phyloP scores from a whole-genome alignment of 805 yeast genomes.

The Suhomyces vadensis region DNA sequence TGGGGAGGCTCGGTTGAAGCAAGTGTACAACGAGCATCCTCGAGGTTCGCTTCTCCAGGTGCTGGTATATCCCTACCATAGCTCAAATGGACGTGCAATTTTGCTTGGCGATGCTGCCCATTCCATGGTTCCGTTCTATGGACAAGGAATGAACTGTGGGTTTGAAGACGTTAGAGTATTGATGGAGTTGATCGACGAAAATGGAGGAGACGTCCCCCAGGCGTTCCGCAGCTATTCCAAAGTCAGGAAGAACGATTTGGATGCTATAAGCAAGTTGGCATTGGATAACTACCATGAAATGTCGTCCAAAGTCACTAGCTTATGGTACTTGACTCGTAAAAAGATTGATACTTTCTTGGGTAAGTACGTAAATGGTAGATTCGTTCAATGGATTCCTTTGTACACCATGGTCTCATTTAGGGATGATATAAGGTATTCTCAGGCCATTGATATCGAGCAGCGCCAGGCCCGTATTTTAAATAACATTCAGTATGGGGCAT shows the following conservation, averaged over 20 bases:
- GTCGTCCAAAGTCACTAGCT: slow-evolving; percentile 75
- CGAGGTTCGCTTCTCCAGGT: slow-evolving; percentile 78
- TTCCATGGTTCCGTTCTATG: slow-evolving; percentile 97
- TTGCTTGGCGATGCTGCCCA: slow-evolving; percentile 94
- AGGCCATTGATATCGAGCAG: slow-evolving; percentile 56
- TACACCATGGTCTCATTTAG: slow-evolving; percentile 93
- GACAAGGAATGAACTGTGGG: slow-evolving; percentile 97
- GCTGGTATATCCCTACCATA: slow-evolving; percentile 68
- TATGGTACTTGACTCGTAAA: slow-evolving; percentile 63
- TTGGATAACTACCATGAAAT: slow-evolving; percentile 81
- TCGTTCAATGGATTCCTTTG: slow-evolving; percentile 70
- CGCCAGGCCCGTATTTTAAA: slow-evolving; percentile 57
- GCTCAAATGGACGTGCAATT: slow-evolving; percentile 56
- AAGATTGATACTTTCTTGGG: slow-evolving; percentile 66
- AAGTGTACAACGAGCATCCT: slow-evolving; percentile 61
- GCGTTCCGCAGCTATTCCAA: slow-evolving; percentile 60
- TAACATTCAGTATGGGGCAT: slow-evolving; percentile 22
- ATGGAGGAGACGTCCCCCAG: slow-evolving; percentile 37
- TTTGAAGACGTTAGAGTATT: slow-evolving; percentile 83
- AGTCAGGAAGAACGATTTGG: slow-evolving; percentile 62
- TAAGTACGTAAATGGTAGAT: slow-evolving; percentile 48
- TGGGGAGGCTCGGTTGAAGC: slow-evolving; percentile 54
- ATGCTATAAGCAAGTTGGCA: slow-evolving; percentile 76
- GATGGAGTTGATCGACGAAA: slow-evolving; percentile 48
- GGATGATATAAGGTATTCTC: slow-evolving; percentile 74